These are phyloP conservation scores for Penicillium maclennaniae DNA, from an alignment of 495 filamentous ascomycete species.

Conservation along the genomic window DNA sequence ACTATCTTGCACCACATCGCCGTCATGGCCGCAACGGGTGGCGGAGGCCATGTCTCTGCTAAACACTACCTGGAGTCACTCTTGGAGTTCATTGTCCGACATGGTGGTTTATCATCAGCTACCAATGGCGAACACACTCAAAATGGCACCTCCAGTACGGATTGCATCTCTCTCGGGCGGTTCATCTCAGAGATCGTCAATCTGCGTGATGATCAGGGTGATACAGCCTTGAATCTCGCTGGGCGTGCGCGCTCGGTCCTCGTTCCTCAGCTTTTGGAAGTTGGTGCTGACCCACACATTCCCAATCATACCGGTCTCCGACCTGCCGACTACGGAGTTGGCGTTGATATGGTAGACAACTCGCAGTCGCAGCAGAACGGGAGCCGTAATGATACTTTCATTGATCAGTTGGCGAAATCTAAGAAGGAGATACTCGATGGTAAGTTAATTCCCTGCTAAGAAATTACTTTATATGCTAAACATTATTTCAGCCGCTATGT, in stretches of 20 bases:
- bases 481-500: constrained; percentile 58
- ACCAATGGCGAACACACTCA: constrained; percentile 31
- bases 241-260: constrained; percentile 90
- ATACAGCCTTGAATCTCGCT: constrained; percentile 91
- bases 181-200: constrained; percentile 98
- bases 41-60: constrained; percentile 70
- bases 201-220: constrained; percentile 82
- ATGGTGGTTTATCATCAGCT: constrained; percentile 57
- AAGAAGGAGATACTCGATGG: constrained; percentile 47
- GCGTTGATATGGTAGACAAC: constrained; percentile 56
- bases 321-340: constrained; percentile 89
- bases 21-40: constrained; percentile 87
- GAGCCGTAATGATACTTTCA: constrained; percentile 49
- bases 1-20: constrained; percentile 96
- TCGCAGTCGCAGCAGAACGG: constrained; percentile 46
- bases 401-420: constrained; percentile 57
- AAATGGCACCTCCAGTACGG: constrained; percentile 32
- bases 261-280: constrained; percentile 87
- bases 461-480: constrained; percentile 20
- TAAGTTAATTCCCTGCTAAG: constrained; percentile 13
- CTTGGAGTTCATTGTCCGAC: constrained; percentile 86
- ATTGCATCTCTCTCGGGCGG: constrained; percentile 74
- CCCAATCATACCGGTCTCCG: constrained; percentile 82
- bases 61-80: constrained; percentile 92
- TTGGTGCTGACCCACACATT: constrained; percentile 85